A percentile compares a stretch with the other conserved stretches of the same genome.
Conservation (phyloP, 129 eudicot genomes). For the Heracleum sosnowskyi region DNA sequence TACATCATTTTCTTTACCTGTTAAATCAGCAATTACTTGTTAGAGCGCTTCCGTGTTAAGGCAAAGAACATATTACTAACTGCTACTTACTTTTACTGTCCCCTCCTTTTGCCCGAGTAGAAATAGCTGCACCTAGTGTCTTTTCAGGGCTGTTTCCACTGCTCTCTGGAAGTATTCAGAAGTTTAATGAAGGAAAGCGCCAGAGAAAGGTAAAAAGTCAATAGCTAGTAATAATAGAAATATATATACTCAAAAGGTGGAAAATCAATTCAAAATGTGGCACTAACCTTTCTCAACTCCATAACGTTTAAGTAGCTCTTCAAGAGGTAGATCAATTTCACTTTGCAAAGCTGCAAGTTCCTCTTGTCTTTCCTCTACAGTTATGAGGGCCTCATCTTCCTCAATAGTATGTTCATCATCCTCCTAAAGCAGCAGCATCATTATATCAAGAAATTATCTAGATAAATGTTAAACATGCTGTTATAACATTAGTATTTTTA, state of each 20-base stretch:
- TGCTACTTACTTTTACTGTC: constrained; percentile 25
- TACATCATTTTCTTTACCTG: constrained; percentile 40
- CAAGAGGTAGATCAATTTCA: constrained; percentile 85
- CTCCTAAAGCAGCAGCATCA: constrained; percentile 69
- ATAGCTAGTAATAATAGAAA: not conserved
- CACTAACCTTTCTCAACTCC: constrained; percentile 44
- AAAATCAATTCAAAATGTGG: not conserved
- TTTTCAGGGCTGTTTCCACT: constrained; percentile 29
- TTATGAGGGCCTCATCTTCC: constrained; percentile 92
- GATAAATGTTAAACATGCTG: constrained; percentile 19
- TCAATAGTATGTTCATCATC: constrained; percentile 94
- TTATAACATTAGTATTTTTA: not conserved
- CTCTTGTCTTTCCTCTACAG: constrained; percentile 78
- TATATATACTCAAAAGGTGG: not conserved
- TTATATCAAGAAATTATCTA: constrained; percentile 14
- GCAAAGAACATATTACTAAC: not conserved
- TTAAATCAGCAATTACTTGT: constrained; percentile 9
- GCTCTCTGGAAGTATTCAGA: constrained; percentile 24
- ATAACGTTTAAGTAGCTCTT: constrained; percentile 76
- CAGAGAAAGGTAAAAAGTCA: not conserved
- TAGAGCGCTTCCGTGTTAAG: constrained; percentile 5
- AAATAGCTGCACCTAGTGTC: constrained; percentile 26
- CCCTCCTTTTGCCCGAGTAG: constrained; percentile 20
- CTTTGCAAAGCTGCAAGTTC: constrained; percentile 78
- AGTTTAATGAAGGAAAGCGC: not conserved